Evolutionary conservation across 1,139 yeast genomes (phyloP), one percentile per base, ranked within the genome.

Genomic region (Tardiomyces digboiensis): DNA sequence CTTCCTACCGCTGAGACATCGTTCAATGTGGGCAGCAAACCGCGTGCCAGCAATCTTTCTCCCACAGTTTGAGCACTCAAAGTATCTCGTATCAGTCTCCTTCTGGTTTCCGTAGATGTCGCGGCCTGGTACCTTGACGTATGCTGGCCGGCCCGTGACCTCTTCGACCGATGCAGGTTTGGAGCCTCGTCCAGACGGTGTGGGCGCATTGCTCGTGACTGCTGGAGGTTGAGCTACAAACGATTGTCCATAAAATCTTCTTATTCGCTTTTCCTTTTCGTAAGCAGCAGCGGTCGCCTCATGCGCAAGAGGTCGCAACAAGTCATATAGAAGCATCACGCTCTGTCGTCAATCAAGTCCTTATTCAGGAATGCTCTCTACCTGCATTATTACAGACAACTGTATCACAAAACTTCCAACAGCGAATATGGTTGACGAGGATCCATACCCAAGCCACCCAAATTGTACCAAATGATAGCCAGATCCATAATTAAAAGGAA

Each of bases 11-110:
- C 79, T 86, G 36, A 88, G 65, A 58, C 98, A 91, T 55, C 95
- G 78, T 58, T 87, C 93, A 40, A 89, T 72, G 63, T 91, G 98
- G 43, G 86, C 89, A 2, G 97, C 97, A 68, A 86, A 88, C 48
- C 98, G 70, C 36, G 86, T 81, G 0, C 95, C 96, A 0, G 96
- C 91, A 14, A 91, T 82, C 57, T 82, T 85, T 45, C 98, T 70
- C 7, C 78, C 79, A 63, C 98, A 91, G 53, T 83, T 82, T 14
- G 75, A 73, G 64, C 98, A 91, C 47, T 68, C 75, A 57, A 87
- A 86, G 61, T 88, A 88, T 19, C 71, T 59, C 21, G 65, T 57
- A 19, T 71, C 75, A 2, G 64, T 58, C 7, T 64, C 58, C 48
- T 71, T 72, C 39, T 70, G 74, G 42, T 70, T 69, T 1, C 77